phyloP scores from a whole-genome alignment of 805 yeast genomes.

The Yueomyces sp. region DNA sequence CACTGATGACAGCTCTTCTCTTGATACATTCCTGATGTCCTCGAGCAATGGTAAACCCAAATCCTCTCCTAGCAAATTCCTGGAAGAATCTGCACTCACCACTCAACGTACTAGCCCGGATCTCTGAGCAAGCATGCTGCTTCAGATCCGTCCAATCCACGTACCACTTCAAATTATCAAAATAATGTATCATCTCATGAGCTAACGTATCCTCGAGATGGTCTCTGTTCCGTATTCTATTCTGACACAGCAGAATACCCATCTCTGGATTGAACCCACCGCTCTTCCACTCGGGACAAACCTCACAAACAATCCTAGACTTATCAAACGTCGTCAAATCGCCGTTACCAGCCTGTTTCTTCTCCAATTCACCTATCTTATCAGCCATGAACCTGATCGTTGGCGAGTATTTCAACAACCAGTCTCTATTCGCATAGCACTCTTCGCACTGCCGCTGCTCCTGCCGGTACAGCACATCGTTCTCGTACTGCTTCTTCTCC shows the following conservation, averaged over 20 bases:
- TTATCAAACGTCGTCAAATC: slow-evolving; percentile 10
- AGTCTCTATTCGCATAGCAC: slow-evolving; percentile 67
- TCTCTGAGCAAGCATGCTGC: slow-evolving; percentile 96
- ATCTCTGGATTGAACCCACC: slow-evolving; percentile 91
- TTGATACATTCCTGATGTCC: slow-evolving; percentile 89
- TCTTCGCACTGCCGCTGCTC: slow-evolving; percentile 42
- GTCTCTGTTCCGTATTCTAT: slow-evolving; percentile 58
- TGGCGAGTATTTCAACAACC: slow-evolving; percentile 73
- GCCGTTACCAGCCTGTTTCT: background rate
- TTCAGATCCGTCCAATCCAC: slow-evolving; percentile 74
- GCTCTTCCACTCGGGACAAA: slow-evolving; percentile 68
- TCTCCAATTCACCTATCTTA: slow-evolving; percentile 51
- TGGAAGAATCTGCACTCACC: slow-evolving; percentile 92
- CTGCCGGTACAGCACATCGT: slow-evolving; percentile 33
- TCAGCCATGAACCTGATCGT: slow-evolving; percentile 78
- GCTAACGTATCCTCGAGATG: slow-evolving; percentile 84
- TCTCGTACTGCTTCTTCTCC: slow-evolving; percentile 44
- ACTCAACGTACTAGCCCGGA: slow-evolving; percentile 80
- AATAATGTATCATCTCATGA: slow-evolving; percentile 89
- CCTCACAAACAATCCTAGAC: slow-evolving; percentile 49
- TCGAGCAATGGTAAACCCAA: slow-evolving; percentile 39
- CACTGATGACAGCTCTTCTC: slow-evolving; percentile 79
- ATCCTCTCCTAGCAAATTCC: slow-evolving; percentile 43
- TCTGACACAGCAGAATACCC: slow-evolving; percentile 81
- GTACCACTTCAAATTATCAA: slow-evolving; percentile 77